These are phyloP conservation scores for Botrytis hyacinthi DNA, from an alignment of 2,329 filamentous ascomycete genomes.

Conservation along the genomic window DNA sequence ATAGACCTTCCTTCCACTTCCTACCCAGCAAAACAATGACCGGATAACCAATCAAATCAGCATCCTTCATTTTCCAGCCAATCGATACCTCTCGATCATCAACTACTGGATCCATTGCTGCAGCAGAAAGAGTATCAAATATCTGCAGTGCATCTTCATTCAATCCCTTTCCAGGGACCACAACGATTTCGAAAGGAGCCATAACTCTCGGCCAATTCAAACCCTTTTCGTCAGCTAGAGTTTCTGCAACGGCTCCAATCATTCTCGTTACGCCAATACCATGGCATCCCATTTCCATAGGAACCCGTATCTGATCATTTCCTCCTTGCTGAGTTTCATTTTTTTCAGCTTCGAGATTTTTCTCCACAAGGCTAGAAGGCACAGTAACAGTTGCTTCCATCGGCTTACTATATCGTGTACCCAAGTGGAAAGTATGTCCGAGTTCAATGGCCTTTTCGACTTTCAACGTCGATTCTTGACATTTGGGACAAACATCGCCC, in stretches of 20 bases:
- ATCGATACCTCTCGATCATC: constrained; percentile 71
- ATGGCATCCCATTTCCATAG: constrained; percentile 93
- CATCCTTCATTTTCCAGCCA: constrained; percentile 86
- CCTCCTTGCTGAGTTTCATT: not conserved
- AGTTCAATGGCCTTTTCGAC: constrained; percentile 79
- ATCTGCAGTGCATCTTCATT: constrained; percentile 53
- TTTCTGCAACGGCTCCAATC: constrained; percentile 80
- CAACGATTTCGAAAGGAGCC: constrained; percentile 75
- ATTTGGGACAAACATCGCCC: constrained; percentile 73
- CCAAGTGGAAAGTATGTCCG: constrained; percentile 92
- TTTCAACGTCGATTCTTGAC: constrained; percentile 59
- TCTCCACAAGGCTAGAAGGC: constrained; percentile 38
- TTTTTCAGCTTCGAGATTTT: not conserved
- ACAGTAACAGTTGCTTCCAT: constrained; percentile 62
- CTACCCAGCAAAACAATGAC: constrained; percentile 77
- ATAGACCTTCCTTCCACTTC: constrained; percentile 51
- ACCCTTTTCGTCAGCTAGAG: constrained; percentile 67
- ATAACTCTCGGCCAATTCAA: constrained; percentile 86
- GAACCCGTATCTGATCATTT: constrained; percentile 39
- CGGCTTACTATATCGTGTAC: constrained; percentile 79
- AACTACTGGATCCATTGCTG: constrained; percentile 60
- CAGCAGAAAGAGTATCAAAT: constrained; percentile 56
- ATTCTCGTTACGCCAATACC: constrained; percentile 92
- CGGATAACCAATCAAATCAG: constrained; percentile 85
- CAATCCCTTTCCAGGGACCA: constrained; percentile 55